Percentiles rank a stretch among this genome's conserved stretches.
Conservation (phyloP, 805 yeast species). For the Cyberlindnera amylophila region DNA sequence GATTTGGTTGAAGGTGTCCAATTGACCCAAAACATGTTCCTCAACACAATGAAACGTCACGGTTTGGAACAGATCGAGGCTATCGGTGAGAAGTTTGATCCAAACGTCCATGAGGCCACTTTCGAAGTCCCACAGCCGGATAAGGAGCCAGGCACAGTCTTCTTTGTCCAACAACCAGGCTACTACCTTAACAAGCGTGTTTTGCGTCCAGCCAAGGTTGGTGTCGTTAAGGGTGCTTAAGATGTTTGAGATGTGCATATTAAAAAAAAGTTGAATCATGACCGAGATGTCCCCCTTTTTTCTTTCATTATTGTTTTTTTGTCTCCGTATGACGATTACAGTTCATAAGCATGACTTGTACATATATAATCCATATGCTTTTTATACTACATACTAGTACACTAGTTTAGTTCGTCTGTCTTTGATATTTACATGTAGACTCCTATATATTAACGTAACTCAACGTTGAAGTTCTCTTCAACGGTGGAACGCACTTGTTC, state of each 20-base stretch:
- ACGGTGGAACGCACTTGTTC: slow-evolving; percentile 58
- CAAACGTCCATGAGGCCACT: slow-evolving; percentile 51
- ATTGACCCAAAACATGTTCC: slow-evolving; percentile 46
- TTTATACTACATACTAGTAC: no score
- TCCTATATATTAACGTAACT: slow-evolving; percentile 54
- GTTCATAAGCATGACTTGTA: no score
- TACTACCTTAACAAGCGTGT: slow-evolving; percentile 49
- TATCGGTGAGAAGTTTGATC: slow-evolving; percentile 45
- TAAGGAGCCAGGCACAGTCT: slow-evolving; percentile 50
- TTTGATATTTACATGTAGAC: not conserved
- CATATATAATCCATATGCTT: no score
- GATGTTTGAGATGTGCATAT: not conserved
- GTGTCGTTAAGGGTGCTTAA: slow-evolving; percentile 40
- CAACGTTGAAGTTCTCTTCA: slow-evolving; percentile 48
- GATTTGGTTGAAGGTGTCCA: slow-evolving; percentile 49
- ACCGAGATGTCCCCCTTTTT: no score
- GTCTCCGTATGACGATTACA: no score
- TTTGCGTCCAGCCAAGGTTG: slow-evolving; percentile 56
- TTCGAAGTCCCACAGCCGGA: slow-evolving; percentile 52
- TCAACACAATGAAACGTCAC: slow-evolving; percentile 45
- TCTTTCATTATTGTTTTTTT: no score
- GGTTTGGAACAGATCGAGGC: slow-evolving; percentile 49
- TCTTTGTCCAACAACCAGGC: slow-evolving; percentile 52
- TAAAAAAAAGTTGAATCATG: no score
- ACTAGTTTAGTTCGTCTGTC: no score